Conservation (phyloP, 2,329 filamentous ascomycete genomes). For the Sclerotinia spermophila region DNA sequence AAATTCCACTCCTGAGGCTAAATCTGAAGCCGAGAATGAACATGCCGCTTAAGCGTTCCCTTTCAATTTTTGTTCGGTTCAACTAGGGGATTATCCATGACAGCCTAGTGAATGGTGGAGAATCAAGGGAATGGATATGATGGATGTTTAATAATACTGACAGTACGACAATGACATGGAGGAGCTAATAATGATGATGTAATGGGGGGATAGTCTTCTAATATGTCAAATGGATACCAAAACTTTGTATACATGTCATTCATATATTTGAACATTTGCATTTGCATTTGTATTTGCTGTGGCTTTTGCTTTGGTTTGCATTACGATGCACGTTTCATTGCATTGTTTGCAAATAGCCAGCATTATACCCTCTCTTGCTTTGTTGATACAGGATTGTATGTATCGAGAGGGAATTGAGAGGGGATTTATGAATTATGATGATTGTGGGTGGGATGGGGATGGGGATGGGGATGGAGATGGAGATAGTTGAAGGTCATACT, state of each 20-base stretch:
- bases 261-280: not conserved
- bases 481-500: not conserved
- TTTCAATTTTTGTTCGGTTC: not conserved
- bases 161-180: conserved; percentile 1
- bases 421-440: conserved; percentile 13
- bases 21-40: not conserved
- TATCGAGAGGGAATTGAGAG: conserved; percentile 1
- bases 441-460: not conserved
- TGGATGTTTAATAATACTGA: not conserved
- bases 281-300: not conserved
- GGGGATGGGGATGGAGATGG: not conserved
- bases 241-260: conserved; percentile 1
- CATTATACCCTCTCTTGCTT: conserved; percentile 10
- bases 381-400: not conserved
- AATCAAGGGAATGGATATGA: not conserved
- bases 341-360: not conserved
- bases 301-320: conserved; percentile 1
- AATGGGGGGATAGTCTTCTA: conserved; percentile 7
- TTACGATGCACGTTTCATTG: not conserved
- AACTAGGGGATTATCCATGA: not conserved
- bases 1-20: not conserved
- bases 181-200: conserved; percentile 17
- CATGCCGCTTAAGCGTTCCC: not conserved
- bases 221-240: not conserved
- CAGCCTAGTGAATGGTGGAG: not conserved